Evolutionary conservation across 2,329 filamentous ascomycete genomes (phyloP).

Genomic region (Cladosporium sphaerospermum): DNA sequence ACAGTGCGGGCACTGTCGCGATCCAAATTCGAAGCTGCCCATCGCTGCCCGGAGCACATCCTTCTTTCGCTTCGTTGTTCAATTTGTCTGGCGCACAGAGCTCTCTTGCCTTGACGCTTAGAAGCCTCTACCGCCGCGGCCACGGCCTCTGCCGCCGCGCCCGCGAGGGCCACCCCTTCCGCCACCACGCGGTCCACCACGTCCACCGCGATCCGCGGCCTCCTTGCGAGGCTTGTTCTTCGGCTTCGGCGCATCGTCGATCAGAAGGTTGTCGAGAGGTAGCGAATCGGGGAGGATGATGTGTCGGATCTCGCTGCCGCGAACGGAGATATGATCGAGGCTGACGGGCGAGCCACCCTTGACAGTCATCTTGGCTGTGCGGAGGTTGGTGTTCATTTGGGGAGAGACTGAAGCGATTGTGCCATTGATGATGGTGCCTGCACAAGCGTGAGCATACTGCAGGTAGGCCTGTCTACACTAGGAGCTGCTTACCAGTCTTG

Average conservation of each 20-base stretch:
- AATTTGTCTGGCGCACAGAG: too few species aligned
- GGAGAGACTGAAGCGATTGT: constrained; percentile 95
- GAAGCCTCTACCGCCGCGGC: constrained; percentile 25
- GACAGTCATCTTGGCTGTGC: constrained; percentile 93
- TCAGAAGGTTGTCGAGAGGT: constrained; percentile 87
- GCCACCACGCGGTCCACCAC: constrained; percentile 46
- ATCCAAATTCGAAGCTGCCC: too few species aligned
- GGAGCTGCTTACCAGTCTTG: constrained; percentile 72
- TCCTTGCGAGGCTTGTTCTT: constrained; percentile 99
- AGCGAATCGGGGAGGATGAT: constrained; percentile 94
- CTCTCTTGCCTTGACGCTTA: background rate
- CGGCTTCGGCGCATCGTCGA: constrained; percentile 94
- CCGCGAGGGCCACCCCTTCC: constrained; percentile 44
- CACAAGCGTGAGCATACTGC: constrained; percentile 3
- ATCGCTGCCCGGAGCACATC: too few species aligned
- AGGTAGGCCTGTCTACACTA: background rate
- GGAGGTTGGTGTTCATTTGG: constrained; percentile 96
- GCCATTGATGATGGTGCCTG: constrained; percentile 91
- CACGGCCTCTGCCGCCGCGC: constrained; percentile 30
- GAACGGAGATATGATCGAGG: constrained; percentile 93
- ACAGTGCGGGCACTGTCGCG: too few species aligned
- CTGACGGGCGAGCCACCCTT: constrained; percentile 80
- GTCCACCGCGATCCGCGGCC: constrained; percentile 40
- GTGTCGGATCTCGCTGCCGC: constrained; percentile 92
- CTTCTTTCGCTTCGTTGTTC: too few species aligned